Conservation (phyloP, 106 monocot genomes). For the Vanilla planifolia region DNA sequence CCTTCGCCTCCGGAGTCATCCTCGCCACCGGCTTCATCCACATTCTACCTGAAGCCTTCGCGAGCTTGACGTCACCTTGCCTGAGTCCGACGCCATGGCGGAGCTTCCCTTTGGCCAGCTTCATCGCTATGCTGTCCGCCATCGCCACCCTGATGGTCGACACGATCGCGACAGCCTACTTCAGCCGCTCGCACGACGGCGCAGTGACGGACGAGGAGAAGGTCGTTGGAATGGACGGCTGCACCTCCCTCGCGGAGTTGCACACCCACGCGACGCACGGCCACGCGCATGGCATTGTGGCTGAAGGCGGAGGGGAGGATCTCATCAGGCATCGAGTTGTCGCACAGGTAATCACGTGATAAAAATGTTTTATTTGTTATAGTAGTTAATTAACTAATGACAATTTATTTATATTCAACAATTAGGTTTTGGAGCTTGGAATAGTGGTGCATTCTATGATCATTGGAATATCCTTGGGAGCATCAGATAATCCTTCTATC, state of each 20-base stretch:
- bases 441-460: conserved; percentile 71
- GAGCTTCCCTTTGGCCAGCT: conserved; percentile 47
- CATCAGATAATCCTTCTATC: conserved; percentile 40
- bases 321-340: conserved; percentile 39
- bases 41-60: conserved; percentile 36
- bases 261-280: conserved; percentile 34
- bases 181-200: conserved; percentile 3
- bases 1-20: conserved; percentile 59
- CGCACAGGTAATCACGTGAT: conserved; percentile 48
- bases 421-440: conserved; percentile 66
- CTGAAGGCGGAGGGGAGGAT: conserved; percentile 7
- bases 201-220: background rate
- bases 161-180: conserved; percentile 33
- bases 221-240: background rate
- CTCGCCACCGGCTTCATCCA: conserved; percentile 53
- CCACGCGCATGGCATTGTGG: conserved; percentile 15
- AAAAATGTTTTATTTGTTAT: too few relatives aligned
- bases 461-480: conserved; percentile 58
- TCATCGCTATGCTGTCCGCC: conserved; percentile 44
- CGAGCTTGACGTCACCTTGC: conserved; percentile 32
- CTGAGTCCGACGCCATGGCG: conserved; percentile 26
- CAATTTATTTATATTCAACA: too few relatives aligned
- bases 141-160: conserved; percentile 43
- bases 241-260: background rate
- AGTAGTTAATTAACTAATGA: too few relatives aligned